Percentiles rank a stretch among this genome's conserved stretches.
Conservation (phyloP, 495 filamentous ascomycete species). For the Hypoxylon subgilvum region DNA sequence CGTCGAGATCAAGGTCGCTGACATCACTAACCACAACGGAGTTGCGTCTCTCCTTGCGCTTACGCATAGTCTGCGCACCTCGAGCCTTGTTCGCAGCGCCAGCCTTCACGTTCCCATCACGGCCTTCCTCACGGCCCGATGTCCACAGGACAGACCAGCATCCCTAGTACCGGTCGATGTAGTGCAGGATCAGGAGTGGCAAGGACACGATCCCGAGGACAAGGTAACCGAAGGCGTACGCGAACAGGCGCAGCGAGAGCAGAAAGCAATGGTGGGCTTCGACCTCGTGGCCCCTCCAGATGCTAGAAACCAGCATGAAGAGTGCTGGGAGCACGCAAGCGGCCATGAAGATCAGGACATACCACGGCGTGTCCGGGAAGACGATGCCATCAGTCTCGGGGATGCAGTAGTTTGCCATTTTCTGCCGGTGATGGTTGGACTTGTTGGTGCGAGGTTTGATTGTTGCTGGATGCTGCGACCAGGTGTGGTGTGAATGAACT, state of each 20-base stretch:
- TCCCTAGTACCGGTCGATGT: slow-evolving; percentile 31
- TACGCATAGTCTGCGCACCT: too few relatives aligned
- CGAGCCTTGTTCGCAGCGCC: too few relatives aligned
- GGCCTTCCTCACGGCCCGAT: not conserved
- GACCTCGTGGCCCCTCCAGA: not conserved
- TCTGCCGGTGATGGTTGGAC: too few relatives aligned
- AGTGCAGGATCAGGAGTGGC: slow-evolving; percentile 17
- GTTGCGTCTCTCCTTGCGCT: too few relatives aligned
- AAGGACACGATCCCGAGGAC: slow-evolving; percentile 6
- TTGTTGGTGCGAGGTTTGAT: too few relatives aligned
- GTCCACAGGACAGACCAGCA: slow-evolving; percentile 4
- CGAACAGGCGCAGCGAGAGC: slow-evolving; percentile 10
- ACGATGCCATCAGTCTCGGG: too few relatives aligned
- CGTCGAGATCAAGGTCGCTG: too few relatives aligned
- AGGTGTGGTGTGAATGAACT: too few relatives aligned
- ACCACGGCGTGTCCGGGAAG: too few relatives aligned
- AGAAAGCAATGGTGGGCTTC: not conserved
- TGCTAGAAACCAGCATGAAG: not conserved
- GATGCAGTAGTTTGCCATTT: too few relatives aligned
- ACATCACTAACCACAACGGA: too few relatives aligned
- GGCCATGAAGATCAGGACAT: not conserved
- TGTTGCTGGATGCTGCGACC: too few relatives aligned
- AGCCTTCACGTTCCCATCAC: not conserved
- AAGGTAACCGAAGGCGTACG: slow-evolving; percentile 1
- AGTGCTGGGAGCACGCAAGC: slow-evolving; percentile 3